Conservation (phyloP, 495 filamentous ascomycete species). For the Achaetomiella virescens region DNA sequence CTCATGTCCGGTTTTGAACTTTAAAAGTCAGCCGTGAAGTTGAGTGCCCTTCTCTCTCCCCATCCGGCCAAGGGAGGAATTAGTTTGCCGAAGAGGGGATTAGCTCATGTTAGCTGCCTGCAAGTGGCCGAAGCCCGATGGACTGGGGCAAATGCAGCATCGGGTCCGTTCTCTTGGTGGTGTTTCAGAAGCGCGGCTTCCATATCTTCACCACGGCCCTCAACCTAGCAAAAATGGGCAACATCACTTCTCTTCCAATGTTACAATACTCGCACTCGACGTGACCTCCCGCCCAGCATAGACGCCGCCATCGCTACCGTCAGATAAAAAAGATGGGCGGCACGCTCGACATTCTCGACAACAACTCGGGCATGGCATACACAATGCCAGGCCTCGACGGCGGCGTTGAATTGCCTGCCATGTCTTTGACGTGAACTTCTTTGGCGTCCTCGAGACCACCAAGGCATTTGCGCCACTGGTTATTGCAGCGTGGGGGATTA, state of each 20-base stretch:
- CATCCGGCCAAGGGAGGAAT: too few species aligned
- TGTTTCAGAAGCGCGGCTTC: conserved; percentile 31
- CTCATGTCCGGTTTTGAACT: too few species aligned
- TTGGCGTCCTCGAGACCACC: conserved; percentile 38
- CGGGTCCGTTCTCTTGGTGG: conserved; percentile 33
- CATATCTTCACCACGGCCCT: too few species aligned
- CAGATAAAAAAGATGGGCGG: conserved; percentile 26
- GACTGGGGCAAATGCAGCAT: conserved; percentile 42
- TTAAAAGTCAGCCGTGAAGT: too few species aligned
- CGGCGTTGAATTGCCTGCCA: conserved; percentile 27
- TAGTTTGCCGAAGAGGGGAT: too few species aligned
- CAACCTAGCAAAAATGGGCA: not conserved
- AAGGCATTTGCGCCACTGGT: conserved; percentile 44
- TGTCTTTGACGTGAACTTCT: conserved; percentile 38
- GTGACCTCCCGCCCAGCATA: conserved; percentile 16
- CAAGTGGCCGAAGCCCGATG: too few species aligned
- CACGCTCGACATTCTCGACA: conserved; percentile 37
- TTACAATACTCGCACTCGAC: conserved; percentile 25
- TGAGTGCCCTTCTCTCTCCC: too few species aligned
- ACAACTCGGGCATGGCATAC: conserved; percentile 33
- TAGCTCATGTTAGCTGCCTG: too few species aligned
- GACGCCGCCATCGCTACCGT: conserved; percentile 14
- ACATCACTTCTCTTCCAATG: conserved; percentile 15
- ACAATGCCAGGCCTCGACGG: conserved; percentile 32
- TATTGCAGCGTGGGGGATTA: conserved; percentile 38